phyloP scores from a whole-genome alignment of 2,329 filamentous ascomycete genomes.

The Claviceps pazoutovae region DNA sequence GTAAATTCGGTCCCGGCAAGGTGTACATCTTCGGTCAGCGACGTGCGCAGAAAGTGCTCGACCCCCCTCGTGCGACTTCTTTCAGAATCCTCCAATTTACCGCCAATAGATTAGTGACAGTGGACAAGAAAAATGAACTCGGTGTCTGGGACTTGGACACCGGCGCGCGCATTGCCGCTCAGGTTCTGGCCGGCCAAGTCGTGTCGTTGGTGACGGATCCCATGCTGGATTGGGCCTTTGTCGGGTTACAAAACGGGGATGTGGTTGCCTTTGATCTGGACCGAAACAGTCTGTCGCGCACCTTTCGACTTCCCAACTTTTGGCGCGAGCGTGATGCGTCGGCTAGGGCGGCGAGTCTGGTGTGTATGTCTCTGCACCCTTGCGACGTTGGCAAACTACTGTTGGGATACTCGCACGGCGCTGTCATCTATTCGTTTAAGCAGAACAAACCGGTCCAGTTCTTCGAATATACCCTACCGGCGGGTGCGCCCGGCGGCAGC shows the following conservation, averaged over 20 bases:
- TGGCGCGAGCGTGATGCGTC: conserved; percentile 64
- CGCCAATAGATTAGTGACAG: conserved; percentile 68
- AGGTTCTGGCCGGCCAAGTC: conserved; percentile 65
- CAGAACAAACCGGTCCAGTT: conserved; percentile 65
- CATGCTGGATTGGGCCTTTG: conserved; percentile 81
- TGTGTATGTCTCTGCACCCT: conserved; percentile 75
- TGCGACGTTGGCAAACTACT: conserved; percentile 83
- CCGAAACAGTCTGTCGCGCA: conserved; percentile 51
- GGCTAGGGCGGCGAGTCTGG: conserved; percentile 45
- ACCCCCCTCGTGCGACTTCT: conserved; percentile 57
- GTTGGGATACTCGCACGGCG: conserved; percentile 81
- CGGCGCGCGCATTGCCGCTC: conserved; percentile 50
- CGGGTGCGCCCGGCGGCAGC: conserved; percentile 74
- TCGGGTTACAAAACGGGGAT: conserved; percentile 73
- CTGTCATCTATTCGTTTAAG: conserved; percentile 88
- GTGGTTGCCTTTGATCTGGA: conserved; percentile 90
- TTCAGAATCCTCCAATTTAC: conserved; percentile 72
- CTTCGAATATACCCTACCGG: conserved; percentile 70
- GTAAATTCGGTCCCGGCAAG: conserved; percentile 70
- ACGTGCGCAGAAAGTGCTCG: conserved; percentile 63
- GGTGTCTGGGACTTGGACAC: conserved; percentile 68
- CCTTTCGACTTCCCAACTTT: conserved; percentile 74
- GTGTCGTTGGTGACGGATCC: conserved; percentile 69
- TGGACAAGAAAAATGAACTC: conserved; percentile 78
- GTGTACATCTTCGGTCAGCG: conserved; percentile 80